Conservation (phyloP, 169 alveolate species). For the Plasmodium gallinaceum region DNA sequence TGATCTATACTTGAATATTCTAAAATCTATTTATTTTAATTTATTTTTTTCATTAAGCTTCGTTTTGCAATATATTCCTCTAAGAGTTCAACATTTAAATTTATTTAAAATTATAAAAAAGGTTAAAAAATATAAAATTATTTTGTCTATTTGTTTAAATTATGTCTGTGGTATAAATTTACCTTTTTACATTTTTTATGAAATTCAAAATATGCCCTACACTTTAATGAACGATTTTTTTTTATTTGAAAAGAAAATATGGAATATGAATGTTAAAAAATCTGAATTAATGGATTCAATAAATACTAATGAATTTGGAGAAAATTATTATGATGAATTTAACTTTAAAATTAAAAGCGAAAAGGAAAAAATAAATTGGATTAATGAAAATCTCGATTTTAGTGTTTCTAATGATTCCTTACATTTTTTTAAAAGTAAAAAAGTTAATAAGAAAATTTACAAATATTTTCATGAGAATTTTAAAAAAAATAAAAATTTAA, state of each 20-base stretch:
- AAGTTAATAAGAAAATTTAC: slow-evolving; percentile 19
- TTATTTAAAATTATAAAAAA: slow-evolving; percentile 68
- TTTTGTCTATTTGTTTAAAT: slow-evolving; percentile 59
- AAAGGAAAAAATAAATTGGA: slow-evolving; percentile 47
- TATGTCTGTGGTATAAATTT: slow-evolving; percentile 63
- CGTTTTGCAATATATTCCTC: slow-evolving; percentile 63
- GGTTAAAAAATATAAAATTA: slow-evolving; percentile 56
- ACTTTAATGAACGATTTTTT: slow-evolving; percentile 36
- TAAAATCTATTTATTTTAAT: slow-evolving; percentile 67
- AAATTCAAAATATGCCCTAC: slow-evolving; percentile 35
- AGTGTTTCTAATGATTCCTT: slow-evolving; percentile 31
- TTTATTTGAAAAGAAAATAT: slow-evolving; percentile 21
- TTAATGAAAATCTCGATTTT: slow-evolving; percentile 34
- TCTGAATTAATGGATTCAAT: slow-evolving; percentile 11
- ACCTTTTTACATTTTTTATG: slow-evolving; percentile 52
- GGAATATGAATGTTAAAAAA: not conserved
- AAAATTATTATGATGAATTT: slow-evolving; percentile 24
- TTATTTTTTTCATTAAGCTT: slow-evolving; percentile 56
- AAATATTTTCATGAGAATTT: slow-evolving; percentile 34
- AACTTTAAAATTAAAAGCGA: slow-evolving; percentile 26
- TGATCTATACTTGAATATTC: slow-evolving; percentile 44
- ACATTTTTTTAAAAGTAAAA: slow-evolving; percentile 41
- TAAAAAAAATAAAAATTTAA: slow-evolving; percentile 13
- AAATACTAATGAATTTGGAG: slow-evolving; percentile 28
- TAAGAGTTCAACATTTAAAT: slow-evolving; percentile 62